Conservation (phyloP, 2,329 filamentous ascomycete genomes). For the Zopfia rhizophila region DNA sequence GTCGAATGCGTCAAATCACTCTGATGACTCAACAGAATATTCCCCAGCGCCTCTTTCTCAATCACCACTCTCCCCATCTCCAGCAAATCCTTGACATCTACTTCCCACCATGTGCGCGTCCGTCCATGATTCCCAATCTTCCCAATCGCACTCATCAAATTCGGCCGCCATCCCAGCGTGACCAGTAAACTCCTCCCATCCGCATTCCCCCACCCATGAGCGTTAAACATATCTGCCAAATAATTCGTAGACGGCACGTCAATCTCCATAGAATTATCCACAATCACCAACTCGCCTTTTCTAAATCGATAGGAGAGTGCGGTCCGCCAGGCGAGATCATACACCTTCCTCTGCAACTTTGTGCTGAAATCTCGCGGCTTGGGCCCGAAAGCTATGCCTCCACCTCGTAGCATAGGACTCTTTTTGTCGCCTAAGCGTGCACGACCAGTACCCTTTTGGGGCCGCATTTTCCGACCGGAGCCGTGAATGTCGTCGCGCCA, state of each 20-base stretch:
- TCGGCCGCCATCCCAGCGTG: constrained; percentile 46
- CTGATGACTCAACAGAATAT: constrained; percentile 77
- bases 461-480: constrained; percentile 81
- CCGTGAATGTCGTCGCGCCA: constrained; percentile 80
- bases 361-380: constrained; percentile 92
- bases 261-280: constrained; percentile 81
- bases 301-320: constrained; percentile 92
- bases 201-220: constrained; percentile 66
- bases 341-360: constrained; percentile 84
- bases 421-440: constrained; percentile 85
- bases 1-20: constrained; percentile 63
- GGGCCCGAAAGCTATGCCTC: constrained; percentile 90
- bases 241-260: constrained; percentile 70
- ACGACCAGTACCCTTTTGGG: constrained; percentile 85
- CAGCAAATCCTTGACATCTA: constrained; percentile 95
- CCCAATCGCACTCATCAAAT: constrained; percentile 74
- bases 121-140: constrained; percentile 74
- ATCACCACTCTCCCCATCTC: constrained; percentile 87
- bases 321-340: constrained; percentile 94
- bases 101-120: constrained; percentile 76
- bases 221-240: constrained; percentile 73
- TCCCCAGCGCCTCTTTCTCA: constrained; percentile 81
- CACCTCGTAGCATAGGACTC: constrained; percentile 82
- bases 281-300: constrained; percentile 85
- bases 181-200: constrained; percentile 43